These are phyloP conservation scores for Mycena galopus DNA, from an alignment of 768 basidiomycete species.

Conservation along the genomic window DNA sequence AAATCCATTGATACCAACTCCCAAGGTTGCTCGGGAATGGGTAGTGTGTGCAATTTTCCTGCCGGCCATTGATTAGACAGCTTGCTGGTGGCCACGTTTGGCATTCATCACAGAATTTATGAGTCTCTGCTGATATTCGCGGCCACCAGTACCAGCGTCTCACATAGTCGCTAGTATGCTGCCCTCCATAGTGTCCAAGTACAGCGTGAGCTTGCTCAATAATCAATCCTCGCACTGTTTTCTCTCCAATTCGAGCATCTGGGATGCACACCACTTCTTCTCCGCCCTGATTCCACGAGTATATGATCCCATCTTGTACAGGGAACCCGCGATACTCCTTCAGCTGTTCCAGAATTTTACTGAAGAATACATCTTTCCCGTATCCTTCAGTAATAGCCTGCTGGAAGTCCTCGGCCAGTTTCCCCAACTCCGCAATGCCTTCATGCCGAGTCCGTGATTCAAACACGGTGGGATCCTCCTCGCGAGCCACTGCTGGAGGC, in stretches of 20 bases:
- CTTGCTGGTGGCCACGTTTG: neutral
- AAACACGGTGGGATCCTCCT: too few species aligned
- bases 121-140: neutral
- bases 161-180: neutral
- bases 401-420: too few species aligned
- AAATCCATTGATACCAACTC: conserved; percentile 44
- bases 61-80: neutral
- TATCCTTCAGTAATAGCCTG: too few species aligned
- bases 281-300: too few species aligned
- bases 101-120: neutral
- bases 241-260: neutral
- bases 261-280: neutral
- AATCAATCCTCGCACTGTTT: neutral
- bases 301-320: too few species aligned
- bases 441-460: too few species aligned
- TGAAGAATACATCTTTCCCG: too few species aligned
- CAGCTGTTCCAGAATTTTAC: too few species aligned
- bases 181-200: neutral
- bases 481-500: too few species aligned
- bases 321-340: too few species aligned
- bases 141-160: neutral
- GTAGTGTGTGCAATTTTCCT: too few species aligned
- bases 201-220: neutral
- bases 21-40: conserved; percentile 32
- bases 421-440: too few species aligned